These are phyloP conservation scores for Adansonia rubrostipa DNA, from an alignment of 441 rosid genomes.

Conservation along the genomic window DNA sequence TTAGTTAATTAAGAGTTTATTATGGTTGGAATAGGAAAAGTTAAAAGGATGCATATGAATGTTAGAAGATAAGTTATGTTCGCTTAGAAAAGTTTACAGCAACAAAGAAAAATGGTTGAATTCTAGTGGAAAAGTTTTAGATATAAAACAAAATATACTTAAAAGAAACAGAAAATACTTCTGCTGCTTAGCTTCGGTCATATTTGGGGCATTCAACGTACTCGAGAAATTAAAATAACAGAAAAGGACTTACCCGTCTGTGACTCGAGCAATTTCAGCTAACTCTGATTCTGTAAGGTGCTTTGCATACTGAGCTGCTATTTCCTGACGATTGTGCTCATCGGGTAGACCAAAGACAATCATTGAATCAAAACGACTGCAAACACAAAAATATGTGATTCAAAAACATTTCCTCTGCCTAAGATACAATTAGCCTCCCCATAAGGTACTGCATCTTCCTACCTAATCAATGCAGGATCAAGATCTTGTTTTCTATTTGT, in stretches of 20 bases:
- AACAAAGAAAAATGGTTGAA: background rate
- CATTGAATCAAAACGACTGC: constrained; percentile 94
- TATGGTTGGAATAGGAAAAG: background rate
- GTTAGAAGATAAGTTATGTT: background rate
- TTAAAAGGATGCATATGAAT: background rate
- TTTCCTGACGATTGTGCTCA: constrained; percentile 66
- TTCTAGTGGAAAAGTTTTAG: background rate
- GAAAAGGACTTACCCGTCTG: constrained; percentile 55
- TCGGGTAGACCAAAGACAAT: constrained; percentile 81
- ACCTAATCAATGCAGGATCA: constrained; percentile 93
- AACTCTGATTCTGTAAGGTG: constrained; percentile 71
- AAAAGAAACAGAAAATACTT: background rate
- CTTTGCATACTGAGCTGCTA: constrained; percentile 84
- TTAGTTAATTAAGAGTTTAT: background rate
- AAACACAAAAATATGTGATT: constrained; percentile 11
- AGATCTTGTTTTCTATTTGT: constrained; percentile 96
- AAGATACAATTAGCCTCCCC: background rate
- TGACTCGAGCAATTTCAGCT: constrained; percentile 63
- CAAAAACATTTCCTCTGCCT: constrained; percentile 1
- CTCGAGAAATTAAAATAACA: background rate
- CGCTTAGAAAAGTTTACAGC: background rate
- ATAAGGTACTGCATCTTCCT: constrained; percentile 5
- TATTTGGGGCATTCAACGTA: background rate
- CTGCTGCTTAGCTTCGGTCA: background rate
- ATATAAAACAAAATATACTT: background rate